phyloP scores from a whole-genome alignment of 2,329 filamentous ascomycete species.

The Aureobasidium sp. region DNA sequence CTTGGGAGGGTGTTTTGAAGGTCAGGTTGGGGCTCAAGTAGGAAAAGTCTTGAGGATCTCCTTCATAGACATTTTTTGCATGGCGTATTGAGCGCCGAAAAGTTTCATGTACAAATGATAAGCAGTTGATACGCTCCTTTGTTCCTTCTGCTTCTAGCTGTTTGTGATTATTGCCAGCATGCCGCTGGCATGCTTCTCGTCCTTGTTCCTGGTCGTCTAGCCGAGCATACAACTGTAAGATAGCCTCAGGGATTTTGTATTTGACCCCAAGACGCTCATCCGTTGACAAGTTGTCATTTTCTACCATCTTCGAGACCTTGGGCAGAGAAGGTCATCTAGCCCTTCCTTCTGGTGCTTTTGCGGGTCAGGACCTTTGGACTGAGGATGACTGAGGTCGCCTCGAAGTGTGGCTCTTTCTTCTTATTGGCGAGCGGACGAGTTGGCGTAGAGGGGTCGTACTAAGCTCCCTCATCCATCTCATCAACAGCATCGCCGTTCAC shows the following conservation, averaged over 20 bases:
- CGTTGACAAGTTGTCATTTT: neutral
- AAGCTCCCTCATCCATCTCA: constrained; percentile 5
- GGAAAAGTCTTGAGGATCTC: neutral
- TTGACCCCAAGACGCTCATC: neutral
- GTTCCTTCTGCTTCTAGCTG: neutral
- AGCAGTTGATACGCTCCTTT: neutral
- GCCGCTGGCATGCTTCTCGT: neutral
- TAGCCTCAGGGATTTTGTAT: neutral
- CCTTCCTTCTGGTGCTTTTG: neutral
- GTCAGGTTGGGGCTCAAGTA: constrained; percentile 13
- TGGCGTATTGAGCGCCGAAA: neutral
- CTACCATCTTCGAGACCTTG: neutral
- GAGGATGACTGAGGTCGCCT: neutral
- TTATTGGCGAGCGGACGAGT: neutral
- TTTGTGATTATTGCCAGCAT: neutral
- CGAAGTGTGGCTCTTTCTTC: neutral
- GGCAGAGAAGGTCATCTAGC: neutral
- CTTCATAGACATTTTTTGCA: neutral
- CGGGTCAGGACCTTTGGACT: neutral
- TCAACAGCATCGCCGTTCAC: constrained; percentile 9
- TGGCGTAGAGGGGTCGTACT: neutral
- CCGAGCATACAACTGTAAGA: too few species aligned
- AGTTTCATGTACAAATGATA: neutral
- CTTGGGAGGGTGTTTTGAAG: constrained; percentile 15
- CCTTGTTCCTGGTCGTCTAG: neutral